These are phyloP conservation scores for Schizothecium vesticola DNA, from an alignment of 495 filamentous ascomycete species.

Conservation along the genomic window DNA sequence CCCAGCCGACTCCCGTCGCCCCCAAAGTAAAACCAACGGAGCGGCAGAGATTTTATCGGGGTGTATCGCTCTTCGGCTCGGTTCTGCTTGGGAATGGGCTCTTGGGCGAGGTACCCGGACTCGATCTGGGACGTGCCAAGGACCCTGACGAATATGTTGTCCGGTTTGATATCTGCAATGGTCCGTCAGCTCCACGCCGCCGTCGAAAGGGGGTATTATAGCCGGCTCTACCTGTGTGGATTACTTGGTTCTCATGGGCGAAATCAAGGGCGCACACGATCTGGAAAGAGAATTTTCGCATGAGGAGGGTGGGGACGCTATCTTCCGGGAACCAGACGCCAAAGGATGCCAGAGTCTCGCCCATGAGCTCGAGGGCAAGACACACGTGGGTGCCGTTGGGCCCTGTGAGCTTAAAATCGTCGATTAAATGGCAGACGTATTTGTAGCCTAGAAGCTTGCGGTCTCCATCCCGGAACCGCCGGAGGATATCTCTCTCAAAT, in stretches of 20 bases:
- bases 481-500: conserved; percentile 16
- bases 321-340: conserved; percentile 4
- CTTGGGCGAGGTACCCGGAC: conserved; percentile 5
- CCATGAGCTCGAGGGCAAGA: conserved; percentile 46
- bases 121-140: conserved; percentile 11
- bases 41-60: conserved; percentile 6
- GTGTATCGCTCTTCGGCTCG: conserved; percentile 10
- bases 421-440: conserved; percentile 35
- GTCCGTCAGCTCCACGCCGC: neutral
- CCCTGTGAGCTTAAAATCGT: conserved; percentile 38
- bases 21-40: conserved; percentile 12
- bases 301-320: conserved; percentile 4
- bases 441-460: conserved; percentile 11
- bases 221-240: conserved; percentile 8
- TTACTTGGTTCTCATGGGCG: conserved; percentile 9
- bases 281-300: conserved; percentile 6
- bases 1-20: neutral
- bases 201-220: neutral
- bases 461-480: conserved; percentile 9
- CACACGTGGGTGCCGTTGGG: conserved; percentile 48
- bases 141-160: conserved; percentile 21
- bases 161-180: conserved; percentile 12
- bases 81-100: conserved; percentile 12
- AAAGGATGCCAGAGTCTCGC: conserved; percentile 18
- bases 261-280: conserved; percentile 8